Conservation (phyloP, 2,329 filamentous ascomycete genomes). For the Apiospora kogelbergensis region DNA sequence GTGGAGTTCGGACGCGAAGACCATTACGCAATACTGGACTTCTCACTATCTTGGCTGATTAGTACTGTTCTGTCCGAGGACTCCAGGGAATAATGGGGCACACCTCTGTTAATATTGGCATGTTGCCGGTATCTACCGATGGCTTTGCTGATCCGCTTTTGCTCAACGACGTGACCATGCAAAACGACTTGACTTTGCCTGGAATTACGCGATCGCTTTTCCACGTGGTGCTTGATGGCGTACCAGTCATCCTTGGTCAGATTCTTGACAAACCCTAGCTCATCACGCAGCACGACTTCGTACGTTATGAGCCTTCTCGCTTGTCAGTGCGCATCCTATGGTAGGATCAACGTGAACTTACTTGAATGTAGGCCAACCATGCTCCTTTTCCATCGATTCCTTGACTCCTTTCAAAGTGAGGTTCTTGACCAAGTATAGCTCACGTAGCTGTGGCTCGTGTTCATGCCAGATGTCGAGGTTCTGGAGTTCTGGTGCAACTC, state of each 20-base stretch:
- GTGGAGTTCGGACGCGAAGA: background rate
- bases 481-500: background rate
- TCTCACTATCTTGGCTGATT: background rate
- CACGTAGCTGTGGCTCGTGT: background rate
- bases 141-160: background rate
- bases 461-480: background rate
- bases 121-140: background rate
- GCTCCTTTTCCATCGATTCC: background rate
- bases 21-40: background rate
- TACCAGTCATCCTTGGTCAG: background rate
- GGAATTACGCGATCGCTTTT: background rate
- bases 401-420: background rate
- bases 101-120: background rate
- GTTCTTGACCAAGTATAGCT: background rate
- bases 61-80: background rate
- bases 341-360: background rate
- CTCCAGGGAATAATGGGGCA: background rate
- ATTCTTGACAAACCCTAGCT: background rate
- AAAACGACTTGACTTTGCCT: background rate
- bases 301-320: background rate
- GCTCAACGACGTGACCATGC: background rate
- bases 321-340: background rate
- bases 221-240: background rate
- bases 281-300: conserved; percentile 1
- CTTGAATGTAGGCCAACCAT: background rate